Evolutionary conservation across 371 early-diverging fungal species (phyloP).

Genomic region (Agmasoma carcini): DNA sequence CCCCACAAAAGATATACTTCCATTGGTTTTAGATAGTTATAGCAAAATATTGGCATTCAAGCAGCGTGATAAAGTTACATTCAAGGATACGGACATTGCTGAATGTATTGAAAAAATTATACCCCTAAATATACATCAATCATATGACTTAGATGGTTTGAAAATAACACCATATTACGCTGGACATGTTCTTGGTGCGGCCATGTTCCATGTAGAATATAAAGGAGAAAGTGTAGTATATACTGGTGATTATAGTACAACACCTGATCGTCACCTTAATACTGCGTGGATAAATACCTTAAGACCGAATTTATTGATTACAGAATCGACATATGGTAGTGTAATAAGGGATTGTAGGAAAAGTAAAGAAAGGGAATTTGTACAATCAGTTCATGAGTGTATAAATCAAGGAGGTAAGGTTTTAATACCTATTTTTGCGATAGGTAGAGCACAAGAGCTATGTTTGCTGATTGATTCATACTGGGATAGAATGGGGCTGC

Average conservation of each 20-base stretch:
- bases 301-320: slow-evolving; percentile 71
- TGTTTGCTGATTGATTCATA: slow-evolving; percentile 77
- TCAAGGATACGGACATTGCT: slow-evolving; percentile 59
- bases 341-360: slow-evolving; percentile 76
- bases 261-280: slow-evolving; percentile 78
- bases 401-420: slow-evolving; percentile 73
- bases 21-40: slow-evolving; percentile 73
- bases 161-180: slow-evolving; percentile 73
- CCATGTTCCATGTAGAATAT: slow-evolving; percentile 69
- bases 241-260: slow-evolving; percentile 92
- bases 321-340: slow-evolving; percentile 83
- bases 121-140: slow-evolving; percentile 61
- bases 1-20: slow-evolving; percentile 79
- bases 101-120: slow-evolving; percentile 73
- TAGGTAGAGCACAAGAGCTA: slow-evolving; percentile 83
- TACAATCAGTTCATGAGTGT: slow-evolving; percentile 71
- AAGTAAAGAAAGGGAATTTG: slow-evolving; percentile 71
- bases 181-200: slow-evolving; percentile 90
- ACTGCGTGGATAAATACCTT: slow-evolving; percentile 76
- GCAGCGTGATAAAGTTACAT: slow-evolving; percentile 55
- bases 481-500: slow-evolving; percentile 74
- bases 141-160: slow-evolving; percentile 46
- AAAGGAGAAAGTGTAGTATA: slow-evolving; percentile 62
- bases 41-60: slow-evolving; percentile 65
- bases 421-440: slow-evolving; percentile 78